These are phyloP conservation scores for Piromyces finnis DNA, from an alignment of 192 early-diverging fungal species.

Conservation along the genomic window DNA sequence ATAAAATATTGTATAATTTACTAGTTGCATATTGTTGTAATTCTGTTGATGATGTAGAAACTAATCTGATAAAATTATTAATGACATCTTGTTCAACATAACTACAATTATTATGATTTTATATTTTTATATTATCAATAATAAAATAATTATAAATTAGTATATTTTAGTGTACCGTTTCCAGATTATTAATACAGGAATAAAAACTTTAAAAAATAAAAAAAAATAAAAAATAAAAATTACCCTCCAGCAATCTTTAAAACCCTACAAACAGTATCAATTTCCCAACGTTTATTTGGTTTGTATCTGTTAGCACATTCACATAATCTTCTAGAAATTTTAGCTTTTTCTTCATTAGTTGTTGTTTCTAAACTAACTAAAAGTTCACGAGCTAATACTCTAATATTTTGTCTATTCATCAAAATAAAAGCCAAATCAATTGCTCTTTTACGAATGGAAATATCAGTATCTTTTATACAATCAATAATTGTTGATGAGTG, in stretches of 20 bases:
- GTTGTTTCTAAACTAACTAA: conserved; percentile 81
- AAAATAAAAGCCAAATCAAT: conserved; percentile 90
- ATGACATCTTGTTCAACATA: conserved; percentile 56
- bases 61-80: conserved; percentile 71
- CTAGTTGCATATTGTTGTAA: conserved; percentile 81
- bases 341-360: conserved; percentile 73
- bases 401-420: conserved; percentile 84
- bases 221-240: background rate
- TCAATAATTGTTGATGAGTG: conserved; percentile 92
- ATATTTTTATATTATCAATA: too few relatives aligned
- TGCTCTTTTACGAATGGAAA: conserved; percentile 92
- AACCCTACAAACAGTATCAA: conserved; percentile 85
- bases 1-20: conserved; percentile 70
- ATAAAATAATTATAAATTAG: too few relatives aligned
- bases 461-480: conserved; percentile 85
- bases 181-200: too few relatives aligned
- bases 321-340: conserved; percentile 77
- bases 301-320: conserved; percentile 85
- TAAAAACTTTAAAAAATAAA: too few relatives aligned
- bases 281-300: conserved; percentile 90
- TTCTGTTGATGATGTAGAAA: conserved; percentile 48
- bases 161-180: too few relatives aligned
- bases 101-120: conserved; percentile 16
- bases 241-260: conserved; percentile 42
- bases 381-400: conserved; percentile 79